A percentile compares a stretch with the other conserved stretches of the same genome.
Evolutionary conservation across 768 basidiomycete species (phyloP).

Genomic region (Xerocomus potaroensis): DNA sequence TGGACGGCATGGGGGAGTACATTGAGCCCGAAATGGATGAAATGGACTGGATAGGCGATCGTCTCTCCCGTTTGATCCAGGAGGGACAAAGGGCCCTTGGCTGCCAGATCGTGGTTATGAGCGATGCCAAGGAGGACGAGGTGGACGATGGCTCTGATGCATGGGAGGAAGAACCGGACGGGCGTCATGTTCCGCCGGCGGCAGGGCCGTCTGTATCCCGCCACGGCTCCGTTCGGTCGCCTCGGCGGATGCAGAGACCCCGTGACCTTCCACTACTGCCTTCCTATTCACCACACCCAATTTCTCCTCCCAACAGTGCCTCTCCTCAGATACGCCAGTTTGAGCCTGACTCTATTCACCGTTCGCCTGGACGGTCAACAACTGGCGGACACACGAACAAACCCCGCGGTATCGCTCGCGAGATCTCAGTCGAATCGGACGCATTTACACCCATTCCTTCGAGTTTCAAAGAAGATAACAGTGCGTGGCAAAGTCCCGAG

Average conservation of each 20-base stretch:
- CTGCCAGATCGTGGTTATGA: conserved; percentile 75
- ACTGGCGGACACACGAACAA: conserved; percentile 12
- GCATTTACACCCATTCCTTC: conserved; percentile 15
- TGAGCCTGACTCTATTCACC: conserved; percentile 19
- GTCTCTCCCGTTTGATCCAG: conserved; percentile 64
- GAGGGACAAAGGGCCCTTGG: conserved; percentile 76
- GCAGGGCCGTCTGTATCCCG: conserved; percentile 23
- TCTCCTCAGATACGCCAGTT: conserved; percentile 36
- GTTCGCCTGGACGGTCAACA: conserved; percentile 21
- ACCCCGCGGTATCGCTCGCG: conserved; percentile 21
- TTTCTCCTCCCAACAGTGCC: conserved; percentile 25
- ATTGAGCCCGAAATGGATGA: conserved; percentile 40
- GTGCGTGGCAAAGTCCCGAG: conserved; percentile 58
- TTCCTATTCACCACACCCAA: conserved; percentile 26
- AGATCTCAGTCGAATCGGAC: conserved; percentile 35
- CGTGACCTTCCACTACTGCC: conserved; percentile 25
- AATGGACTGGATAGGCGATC: conserved; percentile 84
- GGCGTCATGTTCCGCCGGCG: neutral
- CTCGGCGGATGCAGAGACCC: conserved; percentile 20
- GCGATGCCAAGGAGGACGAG: conserved; percentile 68
- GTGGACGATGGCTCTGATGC: conserved; percentile 70
- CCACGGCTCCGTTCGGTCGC: conserved; percentile 25
- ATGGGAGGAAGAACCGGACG: conserved; percentile 66
- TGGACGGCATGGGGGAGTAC: conserved; percentile 35
- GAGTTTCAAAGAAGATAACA: conserved; percentile 43